A percentile compares a stretch with the other conserved stretches of the same genome.
Evolutionary conservation across 305 asterid species (phyloP).

Genomic region (Fraxinus floribunda): DNA sequence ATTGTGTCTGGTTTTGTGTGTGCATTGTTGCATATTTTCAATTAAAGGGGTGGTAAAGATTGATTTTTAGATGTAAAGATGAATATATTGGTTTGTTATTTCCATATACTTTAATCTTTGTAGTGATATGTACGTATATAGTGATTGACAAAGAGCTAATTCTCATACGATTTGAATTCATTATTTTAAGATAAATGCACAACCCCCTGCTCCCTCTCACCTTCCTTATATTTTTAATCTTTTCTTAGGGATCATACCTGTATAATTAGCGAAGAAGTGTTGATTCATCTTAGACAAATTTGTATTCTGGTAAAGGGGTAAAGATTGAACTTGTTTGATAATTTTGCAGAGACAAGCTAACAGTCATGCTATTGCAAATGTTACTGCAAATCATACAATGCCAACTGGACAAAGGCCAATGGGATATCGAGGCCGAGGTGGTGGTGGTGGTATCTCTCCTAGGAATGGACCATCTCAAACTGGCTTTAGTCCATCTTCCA

Average conservation of each 20-base stretch:
- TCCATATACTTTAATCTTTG: not conserved
- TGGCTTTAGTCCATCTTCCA: too few species aligned
- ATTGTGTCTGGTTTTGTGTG: not conserved
- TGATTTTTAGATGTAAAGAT: not conserved
- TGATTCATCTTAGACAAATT: not conserved
- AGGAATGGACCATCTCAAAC: conserved; percentile 43
- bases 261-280: not conserved
- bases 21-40: not conserved
- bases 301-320: not conserved
- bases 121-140: not conserved
- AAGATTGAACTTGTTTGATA: not conserved
- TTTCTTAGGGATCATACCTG: not conserved
- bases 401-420: conserved; percentile 55
- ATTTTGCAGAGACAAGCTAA: conserved; percentile 42
- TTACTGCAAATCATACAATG: conserved; percentile 41
- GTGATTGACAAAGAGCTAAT: not conserved
- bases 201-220: not conserved
- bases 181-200: not conserved
- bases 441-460: conserved; percentile 20
- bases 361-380: conserved; percentile 39
- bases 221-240: not conserved
- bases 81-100: not conserved
- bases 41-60: not conserved
- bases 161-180: not conserved
- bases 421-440: conserved; percentile 47